phyloP scores from a whole-genome alignment of 2,329 filamentous ascomycete species.

The Rasamsonia emersonii region DNA sequence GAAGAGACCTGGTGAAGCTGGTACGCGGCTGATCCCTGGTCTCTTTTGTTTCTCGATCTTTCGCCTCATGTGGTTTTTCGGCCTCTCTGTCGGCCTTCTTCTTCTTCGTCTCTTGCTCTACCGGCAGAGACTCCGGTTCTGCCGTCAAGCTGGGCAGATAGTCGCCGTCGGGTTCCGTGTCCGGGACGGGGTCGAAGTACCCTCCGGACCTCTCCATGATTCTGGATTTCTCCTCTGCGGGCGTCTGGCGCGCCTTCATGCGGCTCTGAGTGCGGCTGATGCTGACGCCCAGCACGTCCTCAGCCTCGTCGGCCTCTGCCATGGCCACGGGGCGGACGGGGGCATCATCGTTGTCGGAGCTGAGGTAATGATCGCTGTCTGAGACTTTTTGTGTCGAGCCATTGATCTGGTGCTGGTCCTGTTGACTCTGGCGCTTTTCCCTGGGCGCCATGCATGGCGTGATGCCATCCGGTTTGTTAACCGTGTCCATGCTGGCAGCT shows the following conservation, averaged over 20 bases:
- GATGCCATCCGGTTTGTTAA: no score
- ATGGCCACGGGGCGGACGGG: slow-evolving; percentile 5
- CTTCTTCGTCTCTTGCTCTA: slow-evolving; percentile 5
- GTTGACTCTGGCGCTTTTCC: no score
- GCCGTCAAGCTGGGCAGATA: slow-evolving; percentile 22
- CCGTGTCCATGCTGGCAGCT: no score
- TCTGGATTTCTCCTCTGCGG: slow-evolving; percentile 51
- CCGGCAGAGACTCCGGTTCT: slow-evolving; percentile 21
- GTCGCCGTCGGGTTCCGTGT: slow-evolving; percentile 22
- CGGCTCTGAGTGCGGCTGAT: slow-evolving; percentile 50
- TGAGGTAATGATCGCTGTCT: slow-evolving; percentile 3
- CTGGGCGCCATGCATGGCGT: no score
- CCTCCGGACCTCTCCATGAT: slow-evolving; percentile 43
- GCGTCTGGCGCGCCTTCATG: slow-evolving; percentile 48
- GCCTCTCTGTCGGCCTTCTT: slow-evolving; percentile 8
- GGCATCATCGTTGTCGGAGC: slow-evolving; percentile 5
- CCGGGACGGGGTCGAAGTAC: slow-evolving; percentile 38
- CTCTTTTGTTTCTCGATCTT: slow-evolving; percentile 1
- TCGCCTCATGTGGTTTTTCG: neutral
- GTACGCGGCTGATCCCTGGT: slow-evolving; percentile 14
- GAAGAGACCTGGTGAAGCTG: slow-evolving; percentile 26
- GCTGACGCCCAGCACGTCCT: slow-evolving; percentile 48
- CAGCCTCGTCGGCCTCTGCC: slow-evolving; percentile 26
- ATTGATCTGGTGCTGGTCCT: no score
- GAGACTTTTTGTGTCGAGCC: no score